Evolutionary conservation across 768 basidiomycete species (phyloP).

Genomic region (Pulveroboletus sp.): DNA sequence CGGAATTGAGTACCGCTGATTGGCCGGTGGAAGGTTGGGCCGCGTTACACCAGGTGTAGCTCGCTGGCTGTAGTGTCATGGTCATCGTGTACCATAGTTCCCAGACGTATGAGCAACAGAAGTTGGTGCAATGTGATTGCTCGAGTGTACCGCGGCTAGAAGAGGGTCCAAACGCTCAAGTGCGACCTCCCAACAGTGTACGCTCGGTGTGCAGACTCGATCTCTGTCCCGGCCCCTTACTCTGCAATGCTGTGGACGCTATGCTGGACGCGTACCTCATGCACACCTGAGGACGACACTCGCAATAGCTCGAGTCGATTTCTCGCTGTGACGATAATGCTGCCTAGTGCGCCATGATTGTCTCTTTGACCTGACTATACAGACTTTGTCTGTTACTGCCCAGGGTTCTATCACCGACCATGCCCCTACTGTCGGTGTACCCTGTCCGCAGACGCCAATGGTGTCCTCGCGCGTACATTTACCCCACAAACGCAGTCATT

Average conservation of each 20-base stretch:
- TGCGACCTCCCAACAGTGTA: no score
- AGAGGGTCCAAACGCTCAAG: no score
- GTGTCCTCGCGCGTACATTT: conserved; percentile 46
- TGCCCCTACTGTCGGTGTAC: conserved; percentile 44
- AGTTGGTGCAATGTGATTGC: not conserved
- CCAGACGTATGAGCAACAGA: no score
- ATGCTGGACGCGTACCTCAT: no score
- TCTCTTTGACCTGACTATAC: not conserved
- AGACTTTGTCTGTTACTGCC: not conserved
- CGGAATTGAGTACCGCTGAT: not conserved
- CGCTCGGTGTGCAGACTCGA: no score
- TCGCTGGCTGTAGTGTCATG: not conserved
- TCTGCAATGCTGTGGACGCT: no score
- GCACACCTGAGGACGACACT: no score
- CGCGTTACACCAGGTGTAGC: not conserved
- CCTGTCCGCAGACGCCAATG: conserved; percentile 44
- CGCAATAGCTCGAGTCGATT: no score
- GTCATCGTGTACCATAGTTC: not conserved
- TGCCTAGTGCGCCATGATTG: conserved; percentile 5
- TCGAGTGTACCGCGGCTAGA: no score
- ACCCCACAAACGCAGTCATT: conserved; percentile 48
- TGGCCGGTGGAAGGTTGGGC: not conserved
- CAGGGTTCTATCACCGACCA: conserved; percentile 40
- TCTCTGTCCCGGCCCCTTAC: no score
- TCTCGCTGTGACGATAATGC: conserved; percentile 1